Base-by-base conservation (phyloP, 306 rosid genomes). In the Quercus berberidifolia region DNA sequence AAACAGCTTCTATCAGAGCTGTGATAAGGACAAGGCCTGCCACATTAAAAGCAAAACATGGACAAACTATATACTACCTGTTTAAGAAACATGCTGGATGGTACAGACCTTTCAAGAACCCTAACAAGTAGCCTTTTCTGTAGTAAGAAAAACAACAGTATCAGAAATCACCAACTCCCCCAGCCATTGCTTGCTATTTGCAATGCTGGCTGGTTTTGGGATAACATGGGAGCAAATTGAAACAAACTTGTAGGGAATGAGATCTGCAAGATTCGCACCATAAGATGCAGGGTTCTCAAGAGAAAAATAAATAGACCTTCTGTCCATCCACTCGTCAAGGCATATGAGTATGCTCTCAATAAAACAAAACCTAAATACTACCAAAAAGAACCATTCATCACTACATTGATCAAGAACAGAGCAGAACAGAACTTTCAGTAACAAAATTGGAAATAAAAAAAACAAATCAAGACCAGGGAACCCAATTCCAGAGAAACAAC, bases 51-150 rank as follows among this genome's bases (percentile, higher is more conserved):
- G 76, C 70, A 68, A 55, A 80, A 74, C 20, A 80, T 54, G 28
- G 78, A 21, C 55, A 67, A 73, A 77, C 83, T 19, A 5, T 77
- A 71, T 79, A 64, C 87, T 82, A 85, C 90, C 85, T 87, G 82
- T 81, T 82, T 84, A 86, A 76, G 72, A 78, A 67, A 79, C 55
- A 83, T 68, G 83, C 73, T 68, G 77, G 78, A 86, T 85, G 77
- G 82, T 79, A 73, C 78, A 57, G 83, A 86, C 82, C 84, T 78
- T 71, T 78, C 84, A 86, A 41, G 60, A 71, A 55, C 82, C 82
- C 89, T 82, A 83, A 75, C 85, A 69, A 52, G 87, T 74, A 74
- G 46, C 72, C 72, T 28, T 71, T 79, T 88, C 96, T 91, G 90
- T 87, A 75, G 72, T 68, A 86, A 83, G 80, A 79, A 85, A 87